phyloP scores from a whole-genome alignment of 2,329 filamentous ascomycete species.

The Aspergillus alliaceus region DNA sequence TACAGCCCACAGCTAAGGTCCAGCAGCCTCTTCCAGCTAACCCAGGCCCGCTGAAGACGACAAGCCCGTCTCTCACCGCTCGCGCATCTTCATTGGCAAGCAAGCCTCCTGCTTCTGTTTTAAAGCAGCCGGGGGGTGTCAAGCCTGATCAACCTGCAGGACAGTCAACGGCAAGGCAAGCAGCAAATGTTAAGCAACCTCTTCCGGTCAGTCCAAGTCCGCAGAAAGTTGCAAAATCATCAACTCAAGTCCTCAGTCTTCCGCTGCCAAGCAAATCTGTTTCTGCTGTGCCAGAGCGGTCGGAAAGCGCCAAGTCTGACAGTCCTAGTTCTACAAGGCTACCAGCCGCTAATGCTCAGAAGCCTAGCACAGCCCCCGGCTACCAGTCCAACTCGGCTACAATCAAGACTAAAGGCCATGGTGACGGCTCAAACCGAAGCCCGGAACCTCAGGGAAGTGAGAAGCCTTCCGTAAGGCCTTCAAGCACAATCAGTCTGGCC shows the following conservation, averaged over 20 bases:
- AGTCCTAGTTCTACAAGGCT: slow-evolving; percentile 7
- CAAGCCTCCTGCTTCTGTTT: not conserved
- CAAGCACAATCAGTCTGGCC: slow-evolving; percentile 20
- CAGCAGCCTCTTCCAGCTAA: not conserved
- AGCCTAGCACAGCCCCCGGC: slow-evolving; percentile 16
- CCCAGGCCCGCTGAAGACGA: not conserved
- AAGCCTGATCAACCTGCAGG: not conserved
- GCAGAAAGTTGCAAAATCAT: not conserved
- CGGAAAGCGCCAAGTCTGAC: slow-evolving; percentile 21
- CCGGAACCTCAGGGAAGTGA: not conserved
- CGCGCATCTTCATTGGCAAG: not conserved
- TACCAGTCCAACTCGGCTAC: slow-evolving; percentile 25
- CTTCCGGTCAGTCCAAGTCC: not conserved
- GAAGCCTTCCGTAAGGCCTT: slow-evolving; percentile 7
- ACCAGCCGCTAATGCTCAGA: slow-evolving; percentile 6
- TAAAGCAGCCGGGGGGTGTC: not conserved
- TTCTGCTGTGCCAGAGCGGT: slow-evolving; percentile 9
- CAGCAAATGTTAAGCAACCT: not conserved
- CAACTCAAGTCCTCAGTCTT: not conserved
- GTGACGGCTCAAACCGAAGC: not conserved
- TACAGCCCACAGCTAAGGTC: not conserved
- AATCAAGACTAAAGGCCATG: not conserved
- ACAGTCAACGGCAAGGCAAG: too few relatives aligned
- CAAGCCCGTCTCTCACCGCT: not conserved
- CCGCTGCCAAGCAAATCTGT: not conserved